Base-by-base conservation (phyloP, 2,329 filamentous ascomycete genomes). In the Fusarium albosuccineum region DNA sequence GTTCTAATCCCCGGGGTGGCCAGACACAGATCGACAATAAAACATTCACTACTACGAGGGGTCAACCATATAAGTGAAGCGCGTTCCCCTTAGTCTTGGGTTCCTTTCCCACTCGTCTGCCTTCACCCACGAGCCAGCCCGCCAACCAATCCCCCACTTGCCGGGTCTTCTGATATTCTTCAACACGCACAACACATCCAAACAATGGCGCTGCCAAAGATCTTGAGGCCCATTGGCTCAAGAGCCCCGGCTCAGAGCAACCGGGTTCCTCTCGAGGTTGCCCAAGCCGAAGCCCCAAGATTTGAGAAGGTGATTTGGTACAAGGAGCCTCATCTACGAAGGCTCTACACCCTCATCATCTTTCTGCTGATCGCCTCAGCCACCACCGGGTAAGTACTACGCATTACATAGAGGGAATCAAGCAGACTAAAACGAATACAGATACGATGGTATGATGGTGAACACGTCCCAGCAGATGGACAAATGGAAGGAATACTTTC, bases 401-500 rank as follows among this genome's bases (percentile, higher is more conserved):
- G 22, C 22, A 22, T 5, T 22, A 4, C 22, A 22, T 22, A 22
- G 5, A 22, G 3, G 22, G 22, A 22, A 22, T 22, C 22, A 22
- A 22, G 22, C 22, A 22, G 22, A 22, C 22, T 22, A 22, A 22
- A 22, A 22, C 22, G 22, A 22, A 4, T 22, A 3, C 22, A 22
- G 87, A 54, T 89, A 88, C 72, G 87, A 90, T 76, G 86, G 86
- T 57, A 85, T 86, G 82, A 79, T 87, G 62, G 79, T 87, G 73
- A 88, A 88, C 76, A 87, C 85, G 9, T 86, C 84, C 4, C 85
- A 88, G 78, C 83, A 86, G 75, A 85, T 88, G 71, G 78, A 85
- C 61, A 76, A 76, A 16, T 88, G 85, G 85, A 81, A 83, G 66
- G 66, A 72, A 3, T 86, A 82, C 77, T 88, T 88, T 75, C 78